Evolutionary conservation across 2,329 filamentous ascomycete species (phyloP), one percentile per base, ranked within the genome.

Genomic region (Xylariaceae sp.): DNA sequence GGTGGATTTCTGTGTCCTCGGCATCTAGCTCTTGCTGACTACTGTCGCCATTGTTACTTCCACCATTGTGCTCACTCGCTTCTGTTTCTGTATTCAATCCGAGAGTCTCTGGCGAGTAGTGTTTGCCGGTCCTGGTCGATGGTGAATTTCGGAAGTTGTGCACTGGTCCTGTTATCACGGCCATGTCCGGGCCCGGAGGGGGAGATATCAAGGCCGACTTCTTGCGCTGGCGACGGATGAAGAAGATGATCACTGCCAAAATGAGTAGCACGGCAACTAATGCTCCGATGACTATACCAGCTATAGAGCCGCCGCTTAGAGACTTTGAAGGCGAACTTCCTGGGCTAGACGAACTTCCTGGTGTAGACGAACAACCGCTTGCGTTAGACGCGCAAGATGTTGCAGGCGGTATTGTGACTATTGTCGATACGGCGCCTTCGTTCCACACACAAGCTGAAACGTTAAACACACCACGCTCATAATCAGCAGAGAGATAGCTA

Each of bases 381-480:
- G 27, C 14, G 6, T 12, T 5, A 11, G 37, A 35, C 5, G 6
- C 25, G 29, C 50, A 37, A 12, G 43, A 41, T 27, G 53, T 52
- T 5, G 45, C 56, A 5, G 63, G 55, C 22, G 53, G 22, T 17
- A 66, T 64, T 5, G 61, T 55, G 19, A 67, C 52, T 29, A 67
- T 58, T 21, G 58, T 61, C 38, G 63, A 54, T 21, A 57, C 39
- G 6, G 64, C 58, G n/a, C 63, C 62, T 40, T 65, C 57, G 27
- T 55, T 52, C 64, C 64, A 69, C 6, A 52, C 47, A 48, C 65
- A 68, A 6, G 64, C 59, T 1, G 64, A 67, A 1, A 72, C 61
- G 34, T 69, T 70, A 44, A 72, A 72, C 3, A 55, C 54, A 1
- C 55, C 58, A 17, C 66, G 65, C 50, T 71, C 67, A 44, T 71